Evolutionary conservation across 2,329 filamentous ascomycete genomes (phyloP).

Genomic region (Trichoderma koningiopsis): DNA sequence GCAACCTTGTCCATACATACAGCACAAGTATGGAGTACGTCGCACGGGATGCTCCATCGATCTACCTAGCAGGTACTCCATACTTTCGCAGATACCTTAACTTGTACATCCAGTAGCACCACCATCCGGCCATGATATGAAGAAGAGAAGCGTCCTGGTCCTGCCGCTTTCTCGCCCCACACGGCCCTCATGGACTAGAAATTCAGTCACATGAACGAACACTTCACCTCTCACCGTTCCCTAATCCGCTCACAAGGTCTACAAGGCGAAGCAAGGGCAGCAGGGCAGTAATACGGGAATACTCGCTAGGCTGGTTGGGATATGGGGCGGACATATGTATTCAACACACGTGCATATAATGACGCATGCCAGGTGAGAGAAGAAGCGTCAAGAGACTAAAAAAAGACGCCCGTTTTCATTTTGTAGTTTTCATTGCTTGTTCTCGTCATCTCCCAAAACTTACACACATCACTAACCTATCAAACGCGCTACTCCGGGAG

Average conservation of each 20-base stretch:
- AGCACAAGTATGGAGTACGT: conserved; percentile 3
- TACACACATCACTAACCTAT: background rate
- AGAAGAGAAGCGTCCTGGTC: background rate
- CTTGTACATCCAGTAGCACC: no score
- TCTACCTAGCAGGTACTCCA: conserved; percentile 15
- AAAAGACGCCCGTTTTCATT: conserved; percentile 3
- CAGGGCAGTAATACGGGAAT: conserved; percentile 6
- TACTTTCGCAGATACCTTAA: conserved; percentile 8
- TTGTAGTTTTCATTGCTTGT: conserved; percentile 8
- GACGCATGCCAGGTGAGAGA: background rate
- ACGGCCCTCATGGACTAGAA: background rate
- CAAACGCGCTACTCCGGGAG: background rate
- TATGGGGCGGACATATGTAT: background rate
- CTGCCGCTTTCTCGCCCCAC: background rate
- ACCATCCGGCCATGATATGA: background rate
- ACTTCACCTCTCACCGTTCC: conserved; percentile 13
- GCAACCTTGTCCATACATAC: background rate
- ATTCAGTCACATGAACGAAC: conserved; percentile 12
- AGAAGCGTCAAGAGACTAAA: background rate
- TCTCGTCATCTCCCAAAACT: conserved; percentile 12
- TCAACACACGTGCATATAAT: conserved; percentile 14
- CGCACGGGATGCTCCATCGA: conserved; percentile 4
- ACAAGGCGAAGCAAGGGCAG: background rate
- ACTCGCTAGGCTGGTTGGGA: background rate
- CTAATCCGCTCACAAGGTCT: background rate